Conservation (phyloP, 352 stramenopile genomes). For the Phytophthora foliorum region DNA sequence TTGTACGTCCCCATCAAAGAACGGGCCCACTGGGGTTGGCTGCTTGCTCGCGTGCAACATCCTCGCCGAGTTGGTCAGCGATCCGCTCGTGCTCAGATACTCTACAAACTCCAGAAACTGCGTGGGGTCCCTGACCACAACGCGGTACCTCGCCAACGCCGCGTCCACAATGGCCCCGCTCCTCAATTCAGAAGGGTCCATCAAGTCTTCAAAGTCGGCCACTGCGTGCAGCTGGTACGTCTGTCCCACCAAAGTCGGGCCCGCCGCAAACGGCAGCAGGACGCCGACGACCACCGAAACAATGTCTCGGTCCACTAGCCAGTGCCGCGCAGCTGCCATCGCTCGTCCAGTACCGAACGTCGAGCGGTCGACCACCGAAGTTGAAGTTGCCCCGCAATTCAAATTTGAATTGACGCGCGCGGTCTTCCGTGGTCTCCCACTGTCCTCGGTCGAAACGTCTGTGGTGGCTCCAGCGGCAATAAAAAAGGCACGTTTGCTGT, state of each 20-base stretch:
- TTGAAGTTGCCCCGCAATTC: background rate
- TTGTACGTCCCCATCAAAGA: slow-evolving; percentile 17
- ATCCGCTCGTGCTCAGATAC: slow-evolving; percentile 31
- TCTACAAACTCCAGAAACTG: slow-evolving; percentile 43
- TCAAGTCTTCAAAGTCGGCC: slow-evolving; percentile 36
- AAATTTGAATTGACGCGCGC: background rate
- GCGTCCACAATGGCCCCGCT: slow-evolving; percentile 7
- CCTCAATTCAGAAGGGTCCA: slow-evolving; percentile 17
- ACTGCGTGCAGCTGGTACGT: slow-evolving; percentile 27
- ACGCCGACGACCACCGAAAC: slow-evolving; percentile 28
- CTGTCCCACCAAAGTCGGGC: slow-evolving; percentile 2
- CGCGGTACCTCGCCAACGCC: slow-evolving; percentile 20
- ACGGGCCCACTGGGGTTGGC: slow-evolving; percentile 3
- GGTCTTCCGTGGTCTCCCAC: slow-evolving; percentile 17
- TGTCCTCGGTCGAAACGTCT: slow-evolving; percentile 9
- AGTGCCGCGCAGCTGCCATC: too few relatives aligned
- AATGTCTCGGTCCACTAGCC: slow-evolving; percentile 38
- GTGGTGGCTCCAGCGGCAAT: slow-evolving; percentile 30
- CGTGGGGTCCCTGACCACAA: slow-evolving; percentile 15
- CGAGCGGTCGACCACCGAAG: background rate
- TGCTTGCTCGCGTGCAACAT: slow-evolving; percentile 20
- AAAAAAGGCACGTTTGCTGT: slow-evolving; percentile 68
- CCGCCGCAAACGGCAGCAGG: slow-evolving; percentile 29
- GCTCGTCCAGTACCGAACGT: too few relatives aligned
- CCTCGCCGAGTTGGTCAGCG: slow-evolving; percentile 21